phyloP scores from a whole-genome alignment of 108 stramenopile genomes.

The Mediolabrus comicus region DNA sequence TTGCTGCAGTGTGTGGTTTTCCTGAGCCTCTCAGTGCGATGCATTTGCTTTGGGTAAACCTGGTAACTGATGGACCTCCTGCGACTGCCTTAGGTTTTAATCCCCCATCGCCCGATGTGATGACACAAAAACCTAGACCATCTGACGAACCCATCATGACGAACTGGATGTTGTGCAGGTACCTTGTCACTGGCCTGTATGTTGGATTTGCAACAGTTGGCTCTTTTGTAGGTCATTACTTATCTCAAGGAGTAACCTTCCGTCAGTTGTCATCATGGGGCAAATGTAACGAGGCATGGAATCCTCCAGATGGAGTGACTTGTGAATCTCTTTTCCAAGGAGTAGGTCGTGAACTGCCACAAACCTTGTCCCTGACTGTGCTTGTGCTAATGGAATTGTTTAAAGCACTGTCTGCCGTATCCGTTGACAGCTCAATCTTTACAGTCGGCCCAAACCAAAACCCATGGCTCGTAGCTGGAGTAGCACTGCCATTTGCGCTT shows the following conservation, averaged over 20 bases:
- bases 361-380: constrained; percentile 90
- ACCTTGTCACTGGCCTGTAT: constrained; percentile 92
- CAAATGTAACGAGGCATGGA: constrained; percentile 53
- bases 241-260: constrained; percentile 65
- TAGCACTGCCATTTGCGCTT: constrained; percentile 84
- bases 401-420: constrained; percentile 96
- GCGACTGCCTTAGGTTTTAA: constrained; percentile 98
- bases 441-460: constrained; percentile 89
- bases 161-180: constrained; percentile 89
- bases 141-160: constrained; percentile 95
- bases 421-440: constrained; percentile 87
- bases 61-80: constrained; percentile 98
- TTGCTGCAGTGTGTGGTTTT: constrained; percentile 88
- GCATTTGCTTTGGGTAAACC: constrained; percentile 98
- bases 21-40: constrained; percentile 97
- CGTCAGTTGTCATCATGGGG: constrained; percentile 56
- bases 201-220: constrained; percentile 96
- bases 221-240: constrained; percentile 90
- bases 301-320: constrained; percentile 42
- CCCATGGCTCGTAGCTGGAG: constrained; percentile 87
- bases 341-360: constrained; percentile 73
- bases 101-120: constrained; percentile 91
- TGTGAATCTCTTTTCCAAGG: constrained; percentile 83
- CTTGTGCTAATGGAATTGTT: constrained; percentile 97
- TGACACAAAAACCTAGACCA: constrained; percentile 88